A percentile compares a stretch with the other conserved stretches of the same genome.
Conservation (phyloP, 1,284 basidiomycete genomes). For the Microbotryomycetes sp. region DNA sequence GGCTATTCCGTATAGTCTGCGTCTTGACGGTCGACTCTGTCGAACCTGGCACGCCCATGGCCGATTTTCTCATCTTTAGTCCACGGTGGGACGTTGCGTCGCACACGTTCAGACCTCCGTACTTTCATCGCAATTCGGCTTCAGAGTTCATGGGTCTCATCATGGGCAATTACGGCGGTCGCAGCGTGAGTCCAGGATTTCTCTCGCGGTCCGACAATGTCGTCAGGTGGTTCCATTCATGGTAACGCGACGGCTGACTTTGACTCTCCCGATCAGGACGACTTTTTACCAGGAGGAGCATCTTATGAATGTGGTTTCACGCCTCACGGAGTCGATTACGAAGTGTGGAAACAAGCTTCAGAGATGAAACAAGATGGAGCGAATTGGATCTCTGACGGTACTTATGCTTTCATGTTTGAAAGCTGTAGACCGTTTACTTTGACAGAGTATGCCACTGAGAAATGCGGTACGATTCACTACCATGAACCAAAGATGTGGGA, state of each 20-base stretch:
- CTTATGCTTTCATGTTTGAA: constrained; percentile 57
- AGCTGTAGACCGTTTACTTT: constrained; percentile 56
- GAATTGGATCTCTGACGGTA: constrained; percentile 46
- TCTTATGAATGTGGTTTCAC: constrained; percentile 47
- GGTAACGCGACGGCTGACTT: too few species aligned
- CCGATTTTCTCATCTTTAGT: constrained; percentile 57
- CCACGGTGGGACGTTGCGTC: constrained; percentile 57
- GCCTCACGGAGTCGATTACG: constrained; percentile 40
- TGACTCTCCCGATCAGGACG: too few species aligned
- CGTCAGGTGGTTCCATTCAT: too few species aligned
- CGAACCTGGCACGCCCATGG: constrained; percentile 51
- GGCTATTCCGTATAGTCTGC: constrained; percentile 42
- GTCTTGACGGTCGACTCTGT: constrained; percentile 59
- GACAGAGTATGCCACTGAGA: constrained; percentile 56
- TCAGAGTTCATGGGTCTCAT: constrained; percentile 49
- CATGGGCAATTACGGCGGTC: constrained; percentile 51
- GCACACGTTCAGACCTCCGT: constrained; percentile 49
- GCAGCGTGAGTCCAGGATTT: constrained; percentile 39
- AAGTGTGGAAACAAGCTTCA: constrained; percentile 52
- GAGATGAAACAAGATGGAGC: constrained; percentile 49
- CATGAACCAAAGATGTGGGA: constrained; percentile 53
- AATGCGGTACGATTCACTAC: constrained; percentile 52
- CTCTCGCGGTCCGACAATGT: background rate
- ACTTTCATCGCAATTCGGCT: constrained; percentile 56
- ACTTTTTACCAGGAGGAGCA: constrained; percentile 53